A percentile compares a stretch with the other conserved stretches of the same genome.
These are phyloP conservation scores for Corymbia maculata DNA, from an alignment of 345 rosid genomes.

Conservation along the genomic window DNA sequence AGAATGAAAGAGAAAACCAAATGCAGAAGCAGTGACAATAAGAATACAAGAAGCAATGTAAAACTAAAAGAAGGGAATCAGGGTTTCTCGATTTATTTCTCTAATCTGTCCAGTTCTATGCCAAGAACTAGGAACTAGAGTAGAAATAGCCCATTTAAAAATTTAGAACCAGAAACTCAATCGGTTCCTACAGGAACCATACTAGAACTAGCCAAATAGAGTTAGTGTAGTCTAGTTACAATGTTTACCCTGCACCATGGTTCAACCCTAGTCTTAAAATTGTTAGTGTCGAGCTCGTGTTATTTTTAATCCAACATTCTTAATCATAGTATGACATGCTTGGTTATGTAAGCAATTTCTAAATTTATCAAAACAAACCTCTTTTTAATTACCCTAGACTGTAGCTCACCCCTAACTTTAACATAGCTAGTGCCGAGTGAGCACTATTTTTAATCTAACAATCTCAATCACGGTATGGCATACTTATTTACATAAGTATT, in stretches of 20 bases:
- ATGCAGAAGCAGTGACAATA: background rate
- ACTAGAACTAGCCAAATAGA: accelerated
- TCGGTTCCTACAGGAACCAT: accelerated
- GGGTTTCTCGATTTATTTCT: background rate
- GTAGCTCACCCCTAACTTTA: background rate
- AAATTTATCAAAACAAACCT: background rate
- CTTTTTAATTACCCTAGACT: accelerated
- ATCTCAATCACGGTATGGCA: background rate
- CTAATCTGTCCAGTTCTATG: background rate
- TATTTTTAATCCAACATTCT: background rate
- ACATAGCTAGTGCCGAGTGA: background rate
- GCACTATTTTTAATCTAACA: background rate
- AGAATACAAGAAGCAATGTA: background rate
- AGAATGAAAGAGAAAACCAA: background rate
- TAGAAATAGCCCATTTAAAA: accelerated
- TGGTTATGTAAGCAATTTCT: background rate
- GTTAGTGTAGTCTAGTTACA: accelerated
- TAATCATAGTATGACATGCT: background rate
- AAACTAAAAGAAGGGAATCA: background rate
- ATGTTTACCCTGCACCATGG: accelerated
- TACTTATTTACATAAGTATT: too few relatives aligned
- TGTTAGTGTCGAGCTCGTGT: background rate
- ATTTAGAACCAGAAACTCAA: accelerated
- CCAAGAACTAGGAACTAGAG: background rate
- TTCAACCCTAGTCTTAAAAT: background rate